Percentiles rank a stretch among this genome's conserved stretches.
Evolutionary conservation across 208 protist species (phyloP).

Genomic region (Crithidia acanthocephali): DNA sequence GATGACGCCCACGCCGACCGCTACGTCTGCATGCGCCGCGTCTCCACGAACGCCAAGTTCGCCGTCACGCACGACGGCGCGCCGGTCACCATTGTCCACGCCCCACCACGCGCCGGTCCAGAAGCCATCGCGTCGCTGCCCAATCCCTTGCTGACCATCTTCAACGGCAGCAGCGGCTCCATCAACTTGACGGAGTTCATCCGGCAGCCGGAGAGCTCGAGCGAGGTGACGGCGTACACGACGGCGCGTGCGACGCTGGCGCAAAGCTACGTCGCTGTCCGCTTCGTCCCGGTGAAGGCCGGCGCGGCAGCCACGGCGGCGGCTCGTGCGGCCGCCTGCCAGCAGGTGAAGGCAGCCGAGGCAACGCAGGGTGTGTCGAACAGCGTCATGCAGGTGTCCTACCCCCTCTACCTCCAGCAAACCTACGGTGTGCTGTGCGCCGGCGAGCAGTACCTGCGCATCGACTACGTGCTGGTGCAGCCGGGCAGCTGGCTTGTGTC

Average conservation of each 20-base stretch:
- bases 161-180: constrained; percentile 55
- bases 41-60: constrained; percentile 28
- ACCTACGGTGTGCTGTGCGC: constrained; percentile 57
- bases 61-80: constrained; percentile 15
- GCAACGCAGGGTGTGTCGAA: constrained; percentile 28
- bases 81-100: constrained; percentile 17
- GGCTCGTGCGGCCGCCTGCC: constrained; percentile 24
- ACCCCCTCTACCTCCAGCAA: constrained; percentile 39
- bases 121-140: background rate
- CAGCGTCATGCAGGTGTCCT: constrained; percentile 42
- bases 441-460: constrained; percentile 46
- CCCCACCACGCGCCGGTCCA: background rate
- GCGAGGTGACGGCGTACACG: constrained; percentile 28
- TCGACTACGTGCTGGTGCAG: constrained; percentile 63
- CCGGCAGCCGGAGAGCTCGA: constrained; percentile 1
- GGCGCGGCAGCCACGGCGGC: constrained; percentile 31
- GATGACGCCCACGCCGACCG: background rate
- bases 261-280: constrained; percentile 29
- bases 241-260: constrained; percentile 21
- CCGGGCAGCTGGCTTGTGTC: constrained; percentile 41
- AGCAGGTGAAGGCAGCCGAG: constrained; percentile 27
- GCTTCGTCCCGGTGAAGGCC: constrained; percentile 28
- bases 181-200: constrained; percentile 43
- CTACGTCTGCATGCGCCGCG: constrained; percentile 42
- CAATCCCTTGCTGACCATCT: constrained; percentile 34